Conservation (phyloP, 257 asterid genomes). For the Solanum chmielewskii region DNA sequence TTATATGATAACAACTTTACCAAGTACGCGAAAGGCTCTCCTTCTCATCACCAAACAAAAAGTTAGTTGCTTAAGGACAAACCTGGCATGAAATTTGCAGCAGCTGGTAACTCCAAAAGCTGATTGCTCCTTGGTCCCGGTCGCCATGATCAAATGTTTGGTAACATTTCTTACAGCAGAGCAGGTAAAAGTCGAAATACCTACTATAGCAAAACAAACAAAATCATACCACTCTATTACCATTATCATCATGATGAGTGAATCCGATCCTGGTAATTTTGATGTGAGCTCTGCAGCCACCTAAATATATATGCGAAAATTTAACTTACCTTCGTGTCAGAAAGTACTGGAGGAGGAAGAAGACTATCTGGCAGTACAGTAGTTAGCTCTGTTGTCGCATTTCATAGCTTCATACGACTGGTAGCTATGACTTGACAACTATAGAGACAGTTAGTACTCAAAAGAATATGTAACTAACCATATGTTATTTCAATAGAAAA, state of each 20-base stretch:
- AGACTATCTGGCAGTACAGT: not conserved
- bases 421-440: not conserved
- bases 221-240: constrained; percentile 1
- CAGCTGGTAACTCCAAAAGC: not conserved
- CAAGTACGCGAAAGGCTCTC: too few relatives aligned
- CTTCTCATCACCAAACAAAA: not conserved
- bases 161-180: not conserved
- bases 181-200: not conserved
- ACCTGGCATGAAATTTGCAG: constrained; percentile 4
- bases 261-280: not conserved
- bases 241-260: not conserved
- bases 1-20: too few relatives aligned
- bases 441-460: not conserved
- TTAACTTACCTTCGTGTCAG: not conserved
- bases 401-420: not conserved
- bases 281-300: not conserved
- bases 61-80: not conserved
- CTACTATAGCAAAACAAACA: constrained; percentile 1
- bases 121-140: too few relatives aligned
- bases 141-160: not conserved
- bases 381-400: not conserved
- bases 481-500: not conserved
- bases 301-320: not conserved
- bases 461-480: too few relatives aligned
- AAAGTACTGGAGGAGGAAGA: not conserved